Conservation (phyloP, 352 stramenopile genomes). For the Phytophthora tentaculata region DNA sequence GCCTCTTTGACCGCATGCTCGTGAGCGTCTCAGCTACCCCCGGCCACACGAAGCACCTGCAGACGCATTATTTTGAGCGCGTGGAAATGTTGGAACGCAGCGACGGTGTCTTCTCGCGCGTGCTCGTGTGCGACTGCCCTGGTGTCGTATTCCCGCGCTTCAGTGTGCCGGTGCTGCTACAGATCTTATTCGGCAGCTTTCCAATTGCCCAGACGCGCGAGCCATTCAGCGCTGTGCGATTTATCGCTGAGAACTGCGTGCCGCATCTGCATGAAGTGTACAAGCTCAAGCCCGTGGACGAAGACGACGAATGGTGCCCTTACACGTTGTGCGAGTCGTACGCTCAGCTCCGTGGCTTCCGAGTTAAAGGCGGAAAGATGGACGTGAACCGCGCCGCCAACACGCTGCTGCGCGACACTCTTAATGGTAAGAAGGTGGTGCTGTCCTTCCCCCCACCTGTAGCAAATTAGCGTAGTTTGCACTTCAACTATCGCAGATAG, state of each 20-base stretch:
- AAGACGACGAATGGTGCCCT: constrained; percentile 76
- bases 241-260: constrained; percentile 84
- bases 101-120: constrained; percentile 31
- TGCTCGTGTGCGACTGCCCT: constrained; percentile 80
- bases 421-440: constrained; percentile 85
- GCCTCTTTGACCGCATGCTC: constrained; percentile 76
- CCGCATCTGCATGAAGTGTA: constrained; percentile 79
- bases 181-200: constrained; percentile 86
- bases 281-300: constrained; percentile 77
- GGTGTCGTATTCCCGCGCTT: constrained; percentile 84
- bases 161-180: constrained; percentile 67
- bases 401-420: constrained; percentile 71
- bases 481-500: constrained; percentile 6
- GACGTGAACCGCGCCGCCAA: constrained; percentile 84
- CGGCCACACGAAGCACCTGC: constrained; percentile 83
- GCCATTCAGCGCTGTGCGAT: constrained; percentile 85
- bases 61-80: constrained; percentile 80
- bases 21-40: constrained; percentile 82
- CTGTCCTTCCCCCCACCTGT: constrained; percentile 73
- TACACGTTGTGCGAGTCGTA: constrained; percentile 83
- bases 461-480: neutral
- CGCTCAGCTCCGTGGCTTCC: constrained; percentile 74
- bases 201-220: constrained; percentile 88
- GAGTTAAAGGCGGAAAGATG: constrained; percentile 73
- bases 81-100: constrained; percentile 55